Evolutionary conservation across 2,329 filamentous ascomycete species (phyloP), one percentile per base, ranked within the genome.

Genomic region (Colletotrichum chrysophilum): DNA sequence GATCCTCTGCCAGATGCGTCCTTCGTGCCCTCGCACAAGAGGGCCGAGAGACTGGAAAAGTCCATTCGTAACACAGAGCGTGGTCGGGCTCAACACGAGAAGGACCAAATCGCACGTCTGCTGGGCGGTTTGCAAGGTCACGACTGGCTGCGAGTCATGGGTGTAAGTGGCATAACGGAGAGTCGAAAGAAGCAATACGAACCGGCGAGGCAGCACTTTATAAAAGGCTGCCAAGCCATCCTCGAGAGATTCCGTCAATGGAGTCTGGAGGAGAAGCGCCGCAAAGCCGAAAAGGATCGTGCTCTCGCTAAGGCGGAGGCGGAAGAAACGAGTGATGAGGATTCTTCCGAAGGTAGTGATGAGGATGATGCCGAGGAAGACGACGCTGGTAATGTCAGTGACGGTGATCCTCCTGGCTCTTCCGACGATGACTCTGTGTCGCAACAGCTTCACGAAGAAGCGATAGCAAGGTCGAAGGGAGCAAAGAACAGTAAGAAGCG

Each of bases 141-240:
- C 74, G 97, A 98, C 84, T 99, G 97, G 97, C 88, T 98, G 72
- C 93, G 94, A 76, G 91, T 96, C 5, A 96, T 99, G 92, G 97
- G 96, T 30, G 94, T 98, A 38, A 96, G 93, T 78, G 95, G 91
- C 24, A 87, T 97, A 48, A 97, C 95, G 0, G 96, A 98, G 81
- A 92, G 92, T 26, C 95, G 95, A 81, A 96, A 95, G 85, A 97
- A 94, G 83, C 91, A 93, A 34, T 98, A 95, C 84, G 95, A 98
- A 84, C 93, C 94, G 4, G 97, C 97, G 76, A 91, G 97, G 32
- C 90, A 93, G 76, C 93, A 96, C 82, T 98, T 98, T 82, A 94
- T 98, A 79, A 91, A 89, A 72, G 95, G 97, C 76, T 96, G 97
- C 74, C 90, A 95, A 77, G 90, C 90, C 0, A 93, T 98, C 34